Base-by-base conservation (phyloP, 2,329 filamentous ascomycete species). In the Aureobasidium mangrovei region DNA sequence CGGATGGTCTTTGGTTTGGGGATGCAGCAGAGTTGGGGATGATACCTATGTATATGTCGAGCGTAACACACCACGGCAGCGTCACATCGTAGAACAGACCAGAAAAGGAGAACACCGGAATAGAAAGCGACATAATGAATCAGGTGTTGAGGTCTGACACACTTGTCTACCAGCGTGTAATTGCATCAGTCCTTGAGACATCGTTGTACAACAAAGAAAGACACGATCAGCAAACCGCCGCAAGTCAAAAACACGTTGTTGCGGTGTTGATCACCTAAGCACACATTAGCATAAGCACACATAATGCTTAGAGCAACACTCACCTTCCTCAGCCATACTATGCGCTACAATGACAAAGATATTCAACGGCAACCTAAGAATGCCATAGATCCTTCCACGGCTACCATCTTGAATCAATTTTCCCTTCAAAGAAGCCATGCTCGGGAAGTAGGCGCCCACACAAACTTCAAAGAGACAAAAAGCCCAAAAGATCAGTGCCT, bases 331-430 rank as follows among this genome's bases (percentile, higher is more conserved):
- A 4, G 74, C 74, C 38, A 76, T 62, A 18, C 69, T 67, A 47
- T 81, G 62, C 9, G 76, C 74, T 4, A 73, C 66, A 7, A 80
- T 73, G 1, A 82, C 77, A 60, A 81, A 80, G 12, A 77, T 58
- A 61, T 83, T 83, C 57, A 84, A 65, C 8, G 81, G 80, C 10
- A 83, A 70, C 31, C 81, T 72, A 62, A 83, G 67, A 51, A 81
- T 67, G 12, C 77, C 76, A 62, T 83, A 83, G 12, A 82, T 71
- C 41, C 73, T 74, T 3, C 75, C 77, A 41, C 80, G 70, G 27
- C 74, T 69, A 2, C 72, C 72, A 61, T 83, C 79, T 1, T 78
- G 73, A n/a, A 82, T 72, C 4, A 80, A 65, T 36, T 70, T 67
- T 5, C 76, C 76, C 64, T 82, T 82, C 53, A 82, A 61, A 46